Conservation (phyloP, 2,329 filamentous ascomycete species). For the Fusarium agapanthi region DNA sequence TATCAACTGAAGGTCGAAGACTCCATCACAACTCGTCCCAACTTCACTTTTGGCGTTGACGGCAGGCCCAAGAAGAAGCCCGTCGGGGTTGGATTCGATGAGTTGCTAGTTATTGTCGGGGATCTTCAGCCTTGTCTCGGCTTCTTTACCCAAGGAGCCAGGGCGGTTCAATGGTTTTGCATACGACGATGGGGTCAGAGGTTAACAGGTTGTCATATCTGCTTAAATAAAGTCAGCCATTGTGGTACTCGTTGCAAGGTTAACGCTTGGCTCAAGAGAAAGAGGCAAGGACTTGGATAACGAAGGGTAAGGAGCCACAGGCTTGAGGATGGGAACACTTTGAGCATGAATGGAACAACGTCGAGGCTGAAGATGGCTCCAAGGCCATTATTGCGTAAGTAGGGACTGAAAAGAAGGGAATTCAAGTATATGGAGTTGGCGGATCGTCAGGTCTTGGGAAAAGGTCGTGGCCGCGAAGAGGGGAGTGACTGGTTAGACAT, state of each 20-base stretch:
- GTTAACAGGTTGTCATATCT: background rate
- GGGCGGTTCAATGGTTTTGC: no score
- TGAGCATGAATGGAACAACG: no score
- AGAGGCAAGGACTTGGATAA: no score
- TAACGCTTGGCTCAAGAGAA: background rate
- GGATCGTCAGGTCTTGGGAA: no score
- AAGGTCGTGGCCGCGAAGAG: accelerated
- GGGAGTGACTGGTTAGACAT: accelerated
- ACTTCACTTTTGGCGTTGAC: background rate
- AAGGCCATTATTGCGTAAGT: accelerated
- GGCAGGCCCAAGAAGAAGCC: accelerated
- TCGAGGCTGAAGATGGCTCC: no score
- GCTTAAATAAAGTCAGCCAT: accelerated
- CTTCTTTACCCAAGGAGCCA: background rate
- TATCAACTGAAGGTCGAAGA: no score
- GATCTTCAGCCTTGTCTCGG: background rate
- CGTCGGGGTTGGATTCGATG: background rate
- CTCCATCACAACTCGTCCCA: background rate
- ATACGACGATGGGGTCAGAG: no score
- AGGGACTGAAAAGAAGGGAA: accelerated
- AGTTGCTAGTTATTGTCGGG: accelerated
- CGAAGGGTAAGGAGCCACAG: background rate
- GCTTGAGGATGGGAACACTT: no score
- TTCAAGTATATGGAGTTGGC: background rate
- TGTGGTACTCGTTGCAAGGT: accelerated